phyloP scores from a whole-genome alignment of 805 yeast species.

The Candida montana region DNA sequence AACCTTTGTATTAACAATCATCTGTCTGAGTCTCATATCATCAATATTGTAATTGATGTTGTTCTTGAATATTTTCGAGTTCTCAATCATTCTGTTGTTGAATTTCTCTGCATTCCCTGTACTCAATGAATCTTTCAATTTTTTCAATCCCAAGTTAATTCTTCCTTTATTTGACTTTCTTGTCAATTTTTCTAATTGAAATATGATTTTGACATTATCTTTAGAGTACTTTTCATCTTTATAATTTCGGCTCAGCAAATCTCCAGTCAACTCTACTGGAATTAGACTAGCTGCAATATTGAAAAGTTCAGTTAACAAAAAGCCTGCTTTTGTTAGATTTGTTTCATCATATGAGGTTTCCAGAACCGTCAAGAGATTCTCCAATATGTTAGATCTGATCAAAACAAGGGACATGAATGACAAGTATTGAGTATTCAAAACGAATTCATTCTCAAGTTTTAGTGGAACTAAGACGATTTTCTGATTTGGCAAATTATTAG shows the following conservation, averaged over 20 bases:
- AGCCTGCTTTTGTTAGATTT: conserved; percentile 52
- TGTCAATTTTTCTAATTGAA: conserved; percentile 43
- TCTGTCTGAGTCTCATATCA: conserved; percentile 59
- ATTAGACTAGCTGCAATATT: conserved; percentile 48
- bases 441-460: conserved; percentile 36
- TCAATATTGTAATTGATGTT: conserved; percentile 30
- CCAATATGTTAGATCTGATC: conserved; percentile 50
- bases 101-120: neutral
- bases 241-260: conserved; percentile 4
- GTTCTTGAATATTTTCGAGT: conserved; percentile 16
- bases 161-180: conserved; percentile 35
- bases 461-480: conserved; percentile 23
- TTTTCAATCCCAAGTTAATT: conserved; percentile 29
- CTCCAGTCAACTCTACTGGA: conserved; percentile 39
- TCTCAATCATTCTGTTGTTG: conserved; percentile 16
- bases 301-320: conserved; percentile 57
- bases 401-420: conserved; percentile 55
- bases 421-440: conserved; percentile 55
- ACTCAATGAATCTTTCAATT: conserved; percentile 17
- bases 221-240: conserved; percentile 2
- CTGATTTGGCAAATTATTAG: conserved; percentile 6
- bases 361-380: conserved; percentile 39
- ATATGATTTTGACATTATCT: conserved; percentile 29
- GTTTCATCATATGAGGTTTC: conserved; percentile 38
- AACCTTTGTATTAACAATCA: conserved; percentile 66